Base-by-base conservation (phyloP, 345 rosid genomes). In the Linum lewisii region DNA sequence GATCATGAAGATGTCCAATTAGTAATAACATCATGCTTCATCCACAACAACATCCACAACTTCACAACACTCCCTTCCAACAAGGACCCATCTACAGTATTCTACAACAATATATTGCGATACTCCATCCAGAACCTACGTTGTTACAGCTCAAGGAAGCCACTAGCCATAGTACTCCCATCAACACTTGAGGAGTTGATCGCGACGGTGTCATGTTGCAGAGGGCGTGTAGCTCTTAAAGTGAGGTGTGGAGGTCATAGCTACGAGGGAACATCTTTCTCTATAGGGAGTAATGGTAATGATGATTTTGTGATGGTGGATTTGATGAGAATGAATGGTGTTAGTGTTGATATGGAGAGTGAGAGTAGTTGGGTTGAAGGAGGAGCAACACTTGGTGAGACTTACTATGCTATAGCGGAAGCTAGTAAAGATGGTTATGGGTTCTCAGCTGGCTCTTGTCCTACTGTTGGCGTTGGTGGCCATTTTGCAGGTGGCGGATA, bases 11-110 rank as follows among this genome's bases (percentile, higher is more conserved):
- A 50, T 6, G 38, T 34, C 38, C 38, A 9, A 34, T 34, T 69
- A 66, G 64, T 67, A 6, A 44, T 85, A 22, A 57, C 63, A 26
- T 66, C 76, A 7, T 84, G 91, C 58, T 73, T 84, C 57, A 47
- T 59, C 10, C 52, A 1, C 7, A 64, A 73, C 21, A 54, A 60
- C 6, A 66, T 82, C 36, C 67, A 47, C 42, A 82, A 84, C 72
- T 82, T 82, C 64, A 75, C 85, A 57, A 62, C 57, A 1, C 70
- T 73, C 55, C 77, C 81, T 19, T 60, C 19, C 57, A 25, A 34
- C 6, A 44, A 64, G 24, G 60, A 66, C 7, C 59, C 75, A 21
- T 57, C 75, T 7, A 25, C 66, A 13, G 4, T 21, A 57, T 78
- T 75, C 67, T 77, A 66, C 34, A 45, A 55, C 11, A n/a, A n/a